These are phyloP conservation scores for Vicia villosa DNA, from an alignment of 306 rosid genomes.

Conservation along the genomic window DNA sequence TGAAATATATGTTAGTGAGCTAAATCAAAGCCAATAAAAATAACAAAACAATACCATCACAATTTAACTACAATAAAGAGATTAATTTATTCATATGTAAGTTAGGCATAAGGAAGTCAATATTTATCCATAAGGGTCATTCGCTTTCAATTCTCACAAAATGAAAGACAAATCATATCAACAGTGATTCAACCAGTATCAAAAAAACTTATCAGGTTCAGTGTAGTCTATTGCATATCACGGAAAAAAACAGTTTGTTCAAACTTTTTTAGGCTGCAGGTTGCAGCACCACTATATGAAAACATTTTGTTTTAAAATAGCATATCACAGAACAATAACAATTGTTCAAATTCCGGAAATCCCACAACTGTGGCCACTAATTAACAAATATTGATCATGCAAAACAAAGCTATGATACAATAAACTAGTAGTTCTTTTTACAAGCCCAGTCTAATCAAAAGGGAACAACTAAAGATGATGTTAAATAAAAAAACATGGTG, in stretches of 20 bases:
- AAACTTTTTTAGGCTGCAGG: too few species aligned
- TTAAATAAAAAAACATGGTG: background rate
- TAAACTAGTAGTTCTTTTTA: background rate
- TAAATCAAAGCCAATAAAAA: background rate
- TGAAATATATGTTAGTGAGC: background rate
- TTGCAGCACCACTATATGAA: too few species aligned
- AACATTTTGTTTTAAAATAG: too few species aligned
- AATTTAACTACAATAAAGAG: background rate
- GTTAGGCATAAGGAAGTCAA: background rate
- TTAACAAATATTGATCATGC: background rate
- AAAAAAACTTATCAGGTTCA: background rate
- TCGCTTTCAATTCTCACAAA: background rate
- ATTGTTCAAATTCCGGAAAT: too few species aligned
- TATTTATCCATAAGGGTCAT: background rate
- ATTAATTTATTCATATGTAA: background rate
- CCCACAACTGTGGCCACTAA: too few species aligned
- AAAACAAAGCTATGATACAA: background rate
- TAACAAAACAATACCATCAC: background rate
- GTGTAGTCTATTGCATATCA: too few species aligned
- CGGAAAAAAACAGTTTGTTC: too few species aligned
- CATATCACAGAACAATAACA: too few species aligned
- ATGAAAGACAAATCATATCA: background rate
- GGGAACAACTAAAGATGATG: background rate
- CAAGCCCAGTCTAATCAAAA: background rate
- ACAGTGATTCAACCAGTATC: background rate